Conservation (phyloP, 768 basidiomycete species). For the Termitomyces sp. region DNA sequence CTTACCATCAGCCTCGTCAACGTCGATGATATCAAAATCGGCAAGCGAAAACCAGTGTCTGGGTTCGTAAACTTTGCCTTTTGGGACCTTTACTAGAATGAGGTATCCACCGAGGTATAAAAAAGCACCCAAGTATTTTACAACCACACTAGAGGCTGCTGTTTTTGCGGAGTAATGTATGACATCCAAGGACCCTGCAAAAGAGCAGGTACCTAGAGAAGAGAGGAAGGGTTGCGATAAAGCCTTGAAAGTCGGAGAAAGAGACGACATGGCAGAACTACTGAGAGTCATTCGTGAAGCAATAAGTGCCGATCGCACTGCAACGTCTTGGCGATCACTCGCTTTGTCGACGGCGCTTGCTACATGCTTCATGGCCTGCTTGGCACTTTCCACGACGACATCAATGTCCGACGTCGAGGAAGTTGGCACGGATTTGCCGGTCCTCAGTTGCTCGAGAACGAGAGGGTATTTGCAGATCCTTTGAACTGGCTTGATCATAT, state of each 20-base stretch:
- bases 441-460: constrained; percentile 68
- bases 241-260: constrained; percentile 27
- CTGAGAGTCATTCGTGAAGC: constrained; percentile 54
- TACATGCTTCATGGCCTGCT: constrained; percentile 70
- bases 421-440: constrained; percentile 25
- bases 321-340: constrained; percentile 57
- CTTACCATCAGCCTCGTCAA: constrained; percentile 72
- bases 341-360: constrained; percentile 82
- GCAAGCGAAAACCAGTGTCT: constrained; percentile 83
- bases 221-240: constrained; percentile 56
- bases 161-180: constrained; percentile 56
- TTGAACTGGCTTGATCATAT: constrained; percentile 96
- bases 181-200: constrained; percentile 87
- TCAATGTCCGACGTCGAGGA: constrained; percentile 24
- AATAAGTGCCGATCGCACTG: constrained; percentile 63
- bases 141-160: constrained; percentile 49
- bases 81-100: constrained; percentile 80
- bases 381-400: constrained; percentile 45
- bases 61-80: constrained; percentile 78
- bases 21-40: constrained; percentile 66
- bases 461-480: constrained; percentile 94
- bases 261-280: constrained; percentile 21
- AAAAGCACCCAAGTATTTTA: constrained; percentile 89
- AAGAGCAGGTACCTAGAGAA: constrained; percentile 72
- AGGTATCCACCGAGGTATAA: constrained; percentile 84